Evolutionary conservation across 108 stramenopile species (phyloP).

Genomic region (Discostella pseudostelligera): DNA sequence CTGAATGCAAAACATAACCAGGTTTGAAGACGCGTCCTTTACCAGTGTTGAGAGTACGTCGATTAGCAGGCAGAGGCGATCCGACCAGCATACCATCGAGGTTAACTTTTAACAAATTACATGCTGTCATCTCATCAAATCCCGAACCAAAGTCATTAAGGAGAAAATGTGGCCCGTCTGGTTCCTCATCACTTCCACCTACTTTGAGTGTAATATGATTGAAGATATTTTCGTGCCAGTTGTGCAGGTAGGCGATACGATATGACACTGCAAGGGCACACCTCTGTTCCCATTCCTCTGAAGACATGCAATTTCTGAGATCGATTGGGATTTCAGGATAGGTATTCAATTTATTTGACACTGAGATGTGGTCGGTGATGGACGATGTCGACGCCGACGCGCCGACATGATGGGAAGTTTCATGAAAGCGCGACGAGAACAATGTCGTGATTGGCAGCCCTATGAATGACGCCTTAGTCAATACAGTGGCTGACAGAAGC

Average conservation of each 20-base stretch:
- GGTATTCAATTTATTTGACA: constrained; percentile 8
- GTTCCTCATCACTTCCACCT: constrained; percentile 34
- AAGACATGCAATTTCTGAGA: constrained; percentile 20
- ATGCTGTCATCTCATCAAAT: constrained; percentile 47
- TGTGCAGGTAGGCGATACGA: constrained; percentile 38
- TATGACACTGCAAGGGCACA: constrained; percentile 45
- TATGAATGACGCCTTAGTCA: too few species aligned
- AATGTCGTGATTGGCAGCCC: too few species aligned
- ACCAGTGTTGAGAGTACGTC: constrained; percentile 34
- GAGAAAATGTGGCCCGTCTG: constrained; percentile 39
- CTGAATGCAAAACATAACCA: constrained; percentile 43
- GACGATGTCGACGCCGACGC: background rate
- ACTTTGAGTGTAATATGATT: constrained; percentile 53
- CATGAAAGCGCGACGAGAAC: background rate
- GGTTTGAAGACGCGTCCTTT: constrained; percentile 47
- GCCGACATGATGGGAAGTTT: background rate
- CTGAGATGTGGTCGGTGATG: background rate
- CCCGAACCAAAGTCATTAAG: constrained; percentile 45
- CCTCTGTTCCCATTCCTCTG: constrained; percentile 40
- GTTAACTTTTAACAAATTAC: constrained; percentile 43
- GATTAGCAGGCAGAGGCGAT: constrained; percentile 15
- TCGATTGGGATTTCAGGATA: constrained; percentile 34
- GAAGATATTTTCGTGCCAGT: constrained; percentile 48
- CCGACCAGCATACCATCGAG: constrained; percentile 37
- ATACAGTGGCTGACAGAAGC: too few species aligned